phyloP scores from a whole-genome alignment of 495 filamentous ascomycete genomes.

The Neurospora sublineolata region DNA sequence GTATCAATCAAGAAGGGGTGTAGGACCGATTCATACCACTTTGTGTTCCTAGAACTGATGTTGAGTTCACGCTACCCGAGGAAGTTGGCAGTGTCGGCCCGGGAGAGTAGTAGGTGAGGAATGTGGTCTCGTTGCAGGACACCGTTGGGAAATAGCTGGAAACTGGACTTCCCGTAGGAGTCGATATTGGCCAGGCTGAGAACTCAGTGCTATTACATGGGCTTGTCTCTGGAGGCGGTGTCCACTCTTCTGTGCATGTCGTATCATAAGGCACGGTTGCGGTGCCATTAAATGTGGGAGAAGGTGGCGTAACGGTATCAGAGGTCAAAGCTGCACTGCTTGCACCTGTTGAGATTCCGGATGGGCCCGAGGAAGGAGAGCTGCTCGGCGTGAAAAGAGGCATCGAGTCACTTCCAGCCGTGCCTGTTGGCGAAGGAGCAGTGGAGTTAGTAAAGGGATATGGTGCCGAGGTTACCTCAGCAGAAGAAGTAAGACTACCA shows the following conservation, averaged over 20 bases:
- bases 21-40: neutral
- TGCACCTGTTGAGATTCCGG: neutral
- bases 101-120: constrained; percentile 1
- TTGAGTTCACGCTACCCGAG: constrained; percentile 1
- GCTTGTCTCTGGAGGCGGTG: constrained; percentile 3
- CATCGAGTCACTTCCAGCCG: neutral
- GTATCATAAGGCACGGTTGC: constrained; percentile 8
- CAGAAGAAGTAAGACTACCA: neutral
- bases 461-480: constrained; percentile 4
- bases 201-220: constrained; percentile 1
- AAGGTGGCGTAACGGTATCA: constrained; percentile 4
- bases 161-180: neutral
- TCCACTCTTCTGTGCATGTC: constrained; percentile 10
- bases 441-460: constrained; percentile 17
- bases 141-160: constrained; percentile 3
- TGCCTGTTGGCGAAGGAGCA: neutral
- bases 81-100: neutral
- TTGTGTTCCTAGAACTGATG: neutral
- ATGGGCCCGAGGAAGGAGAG: neutral
- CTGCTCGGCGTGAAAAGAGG: neutral
- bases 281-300: constrained; percentile 3
- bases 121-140: constrained; percentile 13
- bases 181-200: neutral
- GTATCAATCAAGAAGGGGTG: neutral
- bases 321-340: neutral